Evolutionary conservation across 2,329 filamentous ascomycete species (phyloP), one percentile per base, ranked within the genome.

Genomic region (Nemania abortiva): DNA sequence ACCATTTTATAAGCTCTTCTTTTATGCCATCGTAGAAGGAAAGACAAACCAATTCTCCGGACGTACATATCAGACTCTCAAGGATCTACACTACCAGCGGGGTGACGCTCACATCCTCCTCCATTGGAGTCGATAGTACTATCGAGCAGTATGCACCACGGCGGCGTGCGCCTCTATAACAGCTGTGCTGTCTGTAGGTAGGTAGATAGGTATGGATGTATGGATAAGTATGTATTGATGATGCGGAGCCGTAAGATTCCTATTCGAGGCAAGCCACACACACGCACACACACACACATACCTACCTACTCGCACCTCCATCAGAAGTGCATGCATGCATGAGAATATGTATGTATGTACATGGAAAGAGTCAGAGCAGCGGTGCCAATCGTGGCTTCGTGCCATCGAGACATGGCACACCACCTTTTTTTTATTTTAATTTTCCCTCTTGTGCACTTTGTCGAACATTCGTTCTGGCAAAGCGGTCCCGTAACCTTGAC

Each of bases 351-450:
- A 63, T 66, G 58, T 39, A 62, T 52, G 10, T 55, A 59, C 55
- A 42, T 57, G 56, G 31, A 50, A 54, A 65, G 66, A 56, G 56
- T 61, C 66, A 65, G 58, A 63, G 66, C 60, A 37, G 53, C 52
- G 66, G 53, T 59, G 47, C 67, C 58, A 65, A 69, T 63, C 67
- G 67, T 69, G 67, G 67, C 63, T 59, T 69, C 67, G 67, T 63
- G 31, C 58, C 67, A 63, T 63, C 63, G 39, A 69, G 63, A 59
- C 58, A 63, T 65, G 55, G 29, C 60, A 70, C 68, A 70, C 68
- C 65, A 69, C 39, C 57, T 63, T 42, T 50, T 50, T 9, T 49
- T 10, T 27, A 27, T 27, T 27, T 27, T 27, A 27, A 27, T 27
- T 37, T 6, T 55, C 29, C 54, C 56, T 45, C 10, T 49, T 55